A percentile compares a stretch with the other conserved stretches of the same genome.
phyloP scores from a whole-genome alignment of 768 basidiomycete species.

The Cyclocybe aegerita region DNA sequence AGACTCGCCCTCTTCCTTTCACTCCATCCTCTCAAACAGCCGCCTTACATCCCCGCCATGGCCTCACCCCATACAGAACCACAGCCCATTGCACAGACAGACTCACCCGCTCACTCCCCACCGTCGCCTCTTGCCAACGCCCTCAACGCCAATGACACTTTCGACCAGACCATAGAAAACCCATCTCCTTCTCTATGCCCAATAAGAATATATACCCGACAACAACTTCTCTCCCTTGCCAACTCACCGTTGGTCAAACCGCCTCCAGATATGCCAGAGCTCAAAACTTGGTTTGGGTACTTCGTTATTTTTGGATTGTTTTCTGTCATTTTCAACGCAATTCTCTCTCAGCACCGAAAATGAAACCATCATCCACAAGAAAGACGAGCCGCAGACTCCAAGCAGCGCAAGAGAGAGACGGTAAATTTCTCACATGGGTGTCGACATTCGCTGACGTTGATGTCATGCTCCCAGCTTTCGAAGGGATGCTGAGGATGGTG shows the following conservation, averaged over 20 bases:
- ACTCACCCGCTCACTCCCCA: constrained; percentile 14
- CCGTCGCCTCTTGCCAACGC: constrained; percentile 15
- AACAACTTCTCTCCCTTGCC: constrained; percentile 65
- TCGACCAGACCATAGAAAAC: constrained; percentile 24
- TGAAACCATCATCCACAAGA: constrained; percentile 55
- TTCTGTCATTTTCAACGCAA: constrained; percentile 25
- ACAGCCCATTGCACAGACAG: constrained; percentile 1
- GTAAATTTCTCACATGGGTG: constrained; percentile 31
- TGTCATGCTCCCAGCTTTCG: constrained; percentile 54
- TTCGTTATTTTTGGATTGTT: constrained; percentile 23
- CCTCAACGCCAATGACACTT: constrained; percentile 14
- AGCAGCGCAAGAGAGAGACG: constrained; percentile 65
- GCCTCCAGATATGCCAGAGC: constrained; percentile 74
- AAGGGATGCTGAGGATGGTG: constrained; percentile 73
- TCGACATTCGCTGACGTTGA: constrained; percentile 5
- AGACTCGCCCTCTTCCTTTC: constrained; percentile 19
- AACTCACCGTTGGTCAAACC: constrained; percentile 74
- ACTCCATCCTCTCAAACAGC: constrained; percentile 12
- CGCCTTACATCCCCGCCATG: constrained; percentile 13
- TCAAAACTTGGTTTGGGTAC: constrained; percentile 90
- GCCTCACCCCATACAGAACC: constrained; percentile 13
- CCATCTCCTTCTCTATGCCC: constrained; percentile 34
- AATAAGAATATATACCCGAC: constrained; percentile 67
- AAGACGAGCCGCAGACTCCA: constrained; percentile 64
- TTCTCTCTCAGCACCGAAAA: constrained; percentile 47